Conservation (phyloP, 2,329 filamentous ascomycete genomes). For the Trichocomaceae sp. region DNA sequence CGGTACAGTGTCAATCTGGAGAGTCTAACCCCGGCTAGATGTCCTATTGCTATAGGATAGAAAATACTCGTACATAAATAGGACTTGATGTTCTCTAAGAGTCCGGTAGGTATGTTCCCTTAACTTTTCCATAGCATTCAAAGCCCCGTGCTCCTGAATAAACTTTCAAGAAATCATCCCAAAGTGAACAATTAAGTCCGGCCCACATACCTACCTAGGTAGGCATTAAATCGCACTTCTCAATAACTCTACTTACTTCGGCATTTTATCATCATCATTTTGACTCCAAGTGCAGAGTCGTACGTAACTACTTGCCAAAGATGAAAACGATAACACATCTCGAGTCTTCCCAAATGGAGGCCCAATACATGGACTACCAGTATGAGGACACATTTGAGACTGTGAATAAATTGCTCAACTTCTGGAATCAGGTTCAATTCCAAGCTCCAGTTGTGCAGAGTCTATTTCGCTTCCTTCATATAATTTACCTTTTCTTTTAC, state of each 20-base stretch:
- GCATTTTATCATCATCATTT: neutral
- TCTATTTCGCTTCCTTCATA: conserved; percentile 3
- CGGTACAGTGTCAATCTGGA: neutral
- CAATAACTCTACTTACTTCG: neutral
- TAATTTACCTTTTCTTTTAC: conserved; percentile 11
- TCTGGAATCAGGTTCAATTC: neutral
- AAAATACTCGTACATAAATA: neutral
- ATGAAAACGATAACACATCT: conserved; percentile 1
- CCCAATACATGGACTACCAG: neutral
- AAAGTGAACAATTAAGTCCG: neutral
- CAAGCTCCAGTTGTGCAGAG: neutral
- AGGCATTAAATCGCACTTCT: neutral
- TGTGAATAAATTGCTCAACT: neutral
- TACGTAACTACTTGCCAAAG: neutral
- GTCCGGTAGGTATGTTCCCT: neutral
- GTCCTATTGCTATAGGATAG: neutral
- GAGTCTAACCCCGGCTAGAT: neutral
- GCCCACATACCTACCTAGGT: neutral
- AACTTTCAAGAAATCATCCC: neutral
- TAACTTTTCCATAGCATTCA: neutral
- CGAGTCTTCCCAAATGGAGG: conserved; percentile 7
- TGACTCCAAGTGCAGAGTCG: neutral
- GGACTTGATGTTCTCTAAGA: neutral
- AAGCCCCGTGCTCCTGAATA: neutral
- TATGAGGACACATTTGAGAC: neutral